Evolutionary conservation across 1,139 yeast genomes (phyloP).

Genomic region (Wickerhamiella pararugosa): DNA sequence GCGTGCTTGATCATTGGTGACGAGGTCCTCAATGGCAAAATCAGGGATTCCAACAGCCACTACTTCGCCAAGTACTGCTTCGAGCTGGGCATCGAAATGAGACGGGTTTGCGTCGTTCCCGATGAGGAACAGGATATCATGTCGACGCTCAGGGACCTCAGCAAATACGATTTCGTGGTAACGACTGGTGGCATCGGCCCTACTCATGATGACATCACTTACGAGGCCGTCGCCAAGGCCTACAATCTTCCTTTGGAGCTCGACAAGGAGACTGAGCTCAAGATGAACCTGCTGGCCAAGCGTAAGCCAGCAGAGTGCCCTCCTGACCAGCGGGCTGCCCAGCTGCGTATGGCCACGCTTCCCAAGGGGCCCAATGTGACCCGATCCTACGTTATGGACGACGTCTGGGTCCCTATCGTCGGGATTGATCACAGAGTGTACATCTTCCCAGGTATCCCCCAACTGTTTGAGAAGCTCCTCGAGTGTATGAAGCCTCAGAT

Average conservation of each 20-base stretch:
- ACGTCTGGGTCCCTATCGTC: conserved; percentile 75
- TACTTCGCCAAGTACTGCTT: conserved; percentile 61
- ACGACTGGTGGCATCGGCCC: conserved; percentile 82
- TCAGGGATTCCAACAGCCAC: conserved; percentile 61
- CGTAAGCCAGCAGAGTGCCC: conserved; percentile 14
- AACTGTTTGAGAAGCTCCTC: conserved; percentile 43
- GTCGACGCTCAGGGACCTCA: conserved; percentile 35
- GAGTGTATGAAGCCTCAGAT: conserved; percentile 27
- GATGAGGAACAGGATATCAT: conserved; percentile 57
- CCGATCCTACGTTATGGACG: conserved; percentile 37
- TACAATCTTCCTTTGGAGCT: conserved; percentile 37
- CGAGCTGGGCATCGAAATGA: conserved; percentile 45
- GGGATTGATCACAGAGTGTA: conserved; percentile 46
- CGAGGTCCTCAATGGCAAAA: conserved; percentile 79
- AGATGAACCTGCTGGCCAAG: conserved; percentile 40
- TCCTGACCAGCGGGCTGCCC: conserved; percentile 39
- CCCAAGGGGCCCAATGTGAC: conserved; percentile 40
- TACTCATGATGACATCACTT: conserved; percentile 81
- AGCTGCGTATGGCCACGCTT: conserved; percentile 63
- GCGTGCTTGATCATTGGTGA: conserved; percentile 60
- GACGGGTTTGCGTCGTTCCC: conserved; percentile 56
- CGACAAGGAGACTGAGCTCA: conserved; percentile 41
- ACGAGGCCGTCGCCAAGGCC: conserved; percentile 52
- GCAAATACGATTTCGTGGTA: conserved; percentile 50
- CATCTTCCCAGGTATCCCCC: conserved; percentile 74